Evolutionary conservation across 305 asterid genomes (phyloP), one percentile per base, ranked within the genome.

Genomic region (Fraxinus ornus): DNA sequence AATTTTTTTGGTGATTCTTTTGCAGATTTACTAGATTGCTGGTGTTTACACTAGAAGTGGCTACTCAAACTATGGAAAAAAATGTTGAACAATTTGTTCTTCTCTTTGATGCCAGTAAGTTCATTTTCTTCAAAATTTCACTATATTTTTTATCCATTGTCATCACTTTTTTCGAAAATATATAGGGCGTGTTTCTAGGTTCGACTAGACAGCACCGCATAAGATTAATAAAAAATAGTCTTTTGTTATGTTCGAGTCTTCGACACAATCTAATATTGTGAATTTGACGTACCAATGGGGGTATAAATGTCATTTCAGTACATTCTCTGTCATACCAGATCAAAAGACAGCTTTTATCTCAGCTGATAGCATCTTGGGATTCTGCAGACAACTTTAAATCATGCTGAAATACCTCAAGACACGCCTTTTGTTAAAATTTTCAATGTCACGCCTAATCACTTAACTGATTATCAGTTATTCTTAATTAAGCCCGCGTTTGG

Each of bases 101-200:
- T 79, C 93, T 95, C 82, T 92, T 93, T 84, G 99, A 95, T 88
- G 98, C 98, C 4, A 92, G 99, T 95, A 90, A 89, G 98, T 89
- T 26, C 17, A 26, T 66, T 44, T 30, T 72, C 5, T 21, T 44
- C 57, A 37, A 55, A 32, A 55, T 0, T 55, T 41, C 60, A 52
- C 72, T 37, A 71, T 36, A 72, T 70, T 47, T 52, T 41, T 80
- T 78, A 35, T 17, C 78, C 52, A 2, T 35, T 12, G 17, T 3
- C 15, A 3, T 13, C n/a, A 12, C n/a, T 44, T 47, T 47, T 12
- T 47, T 10, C 3, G 3, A 41, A 41, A 41, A 41, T 9, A 0
- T 41, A 41, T 41, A 41, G 55, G n/a, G 55, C 55, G n/a, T 13
- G n/a, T 47, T 47, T 47, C 0, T 47, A 1, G 6, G 6, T 1